Base-by-base conservation (phyloP, 441 rosid genomes). In the Croton laevigatus region DNA sequence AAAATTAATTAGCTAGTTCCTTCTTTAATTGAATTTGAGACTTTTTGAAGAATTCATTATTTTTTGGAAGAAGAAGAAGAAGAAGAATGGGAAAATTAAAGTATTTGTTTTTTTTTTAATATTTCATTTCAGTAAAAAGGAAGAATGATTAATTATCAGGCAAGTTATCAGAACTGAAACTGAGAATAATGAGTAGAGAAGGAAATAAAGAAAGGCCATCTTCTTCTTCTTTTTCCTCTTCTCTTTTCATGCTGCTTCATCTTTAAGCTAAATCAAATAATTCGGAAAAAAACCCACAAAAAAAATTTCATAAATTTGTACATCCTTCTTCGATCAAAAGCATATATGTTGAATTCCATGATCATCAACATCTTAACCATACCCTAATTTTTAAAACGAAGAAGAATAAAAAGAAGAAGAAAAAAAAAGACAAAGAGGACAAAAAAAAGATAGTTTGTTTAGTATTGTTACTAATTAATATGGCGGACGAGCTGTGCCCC, bases 401-500 rank as follows among this genome's bases (percentile, higher is more conserved):
- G n/a, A 53, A 16, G 61, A 62, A 49, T 63, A 69, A 66, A 77
- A 77, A 59, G 75, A 81, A 79, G 78, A 63, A 54, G 46, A 54
- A 45, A 67, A 61, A 14, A 69, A 16, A 1, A 27, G 38, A 59
- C 12, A 51, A 55, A 73, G 23, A 66, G 69, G n/a, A n/a, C n/a
- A n/a, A 52, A 19, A 62, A 63, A 64, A 69, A 13, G 73, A 75
- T 57, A 75, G 62, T 51, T 62, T 38, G 14, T 68, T 59, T 52
- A n/a, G 34, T 69, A 27, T 27, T 27, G 65, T 57, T 67, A 62
- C 70, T 78, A 86, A 81, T 66, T 79, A 89, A 80, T 67, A 88
- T 57, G 93, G 82, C 65, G 93, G 90, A 58, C 90, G 82, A 42
- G 77, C 83, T 60, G 84, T 68, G 68, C 85, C 90, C 96, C 97